Conservation (phyloP, 495 filamentous ascomycete genomes). For the Aspergillus diversus region DNA sequence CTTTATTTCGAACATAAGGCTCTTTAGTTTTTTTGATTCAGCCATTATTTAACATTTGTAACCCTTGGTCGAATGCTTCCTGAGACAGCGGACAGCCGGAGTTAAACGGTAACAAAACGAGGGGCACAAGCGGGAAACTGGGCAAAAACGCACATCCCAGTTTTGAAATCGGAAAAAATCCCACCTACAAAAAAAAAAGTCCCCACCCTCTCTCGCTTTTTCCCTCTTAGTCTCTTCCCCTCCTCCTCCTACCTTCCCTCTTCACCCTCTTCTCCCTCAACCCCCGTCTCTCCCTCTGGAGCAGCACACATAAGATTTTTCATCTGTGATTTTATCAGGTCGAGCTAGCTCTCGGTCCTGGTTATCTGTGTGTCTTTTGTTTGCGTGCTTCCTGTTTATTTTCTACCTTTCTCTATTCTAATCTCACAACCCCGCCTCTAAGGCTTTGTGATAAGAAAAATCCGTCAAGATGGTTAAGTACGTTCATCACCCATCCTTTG, state of each 20-base stretch:
- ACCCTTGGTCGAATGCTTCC: neutral
- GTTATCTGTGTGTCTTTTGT: slow-evolving; percentile 47
- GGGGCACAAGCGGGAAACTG: slow-evolving; percentile 27
- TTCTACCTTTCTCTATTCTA: slow-evolving; percentile 12
- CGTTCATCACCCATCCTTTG: slow-evolving; percentile 50
- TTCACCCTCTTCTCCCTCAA: slow-evolving; percentile 30
- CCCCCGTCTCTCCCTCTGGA: slow-evolving; percentile 39
- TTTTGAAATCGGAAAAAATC: slow-evolving; percentile 37
- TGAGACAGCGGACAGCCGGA: slow-evolving; percentile 13
- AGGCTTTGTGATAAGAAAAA: slow-evolving; percentile 55
- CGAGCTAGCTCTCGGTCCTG: slow-evolving; percentile 54
- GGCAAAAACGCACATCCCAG: slow-evolving; percentile 37
- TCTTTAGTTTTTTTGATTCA: neutral
- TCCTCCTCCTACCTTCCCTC: slow-evolving; percentile 34
- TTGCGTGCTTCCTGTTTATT: slow-evolving; percentile 26
- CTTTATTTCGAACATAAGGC: too few relatives aligned
- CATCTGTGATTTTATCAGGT: slow-evolving; percentile 44
- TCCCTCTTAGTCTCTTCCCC: slow-evolving; percentile 42
- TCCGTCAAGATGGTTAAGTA: slow-evolving; percentile 99
- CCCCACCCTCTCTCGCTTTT: slow-evolving; percentile 42
- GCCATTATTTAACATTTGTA: slow-evolving; percentile 3
- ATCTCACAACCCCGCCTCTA: slow-evolving; percentile 43
- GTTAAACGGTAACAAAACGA: slow-evolving; percentile 26
- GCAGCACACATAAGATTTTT: slow-evolving; percentile 50
- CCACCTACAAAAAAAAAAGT: slow-evolving; percentile 32